These are phyloP conservation scores for Nicotiana tabacum DNA, from an alignment of 257 asterid genomes.

Conservation along the genomic window DNA sequence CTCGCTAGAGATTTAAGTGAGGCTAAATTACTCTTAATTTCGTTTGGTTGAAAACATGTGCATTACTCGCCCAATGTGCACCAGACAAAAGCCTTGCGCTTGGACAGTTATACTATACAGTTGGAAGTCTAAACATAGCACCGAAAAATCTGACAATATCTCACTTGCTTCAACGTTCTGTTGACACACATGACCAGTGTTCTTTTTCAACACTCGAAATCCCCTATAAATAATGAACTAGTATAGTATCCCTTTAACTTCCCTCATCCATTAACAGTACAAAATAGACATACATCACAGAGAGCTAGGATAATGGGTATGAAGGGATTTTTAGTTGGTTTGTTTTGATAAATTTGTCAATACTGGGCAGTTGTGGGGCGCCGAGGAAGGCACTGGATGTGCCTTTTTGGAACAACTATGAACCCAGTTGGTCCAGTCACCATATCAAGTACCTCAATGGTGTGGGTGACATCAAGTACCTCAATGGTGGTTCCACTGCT, in stretches of 20 bases:
- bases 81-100: neutral
- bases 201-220: neutral
- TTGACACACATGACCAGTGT: neutral
- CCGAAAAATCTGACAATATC: neutral
- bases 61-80: conserved; percentile 1
- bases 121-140: neutral
- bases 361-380: conserved; percentile 13
- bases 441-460: conserved; percentile 33
- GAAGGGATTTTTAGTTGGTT: neutral
- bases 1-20: no score
- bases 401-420: conserved; percentile 27
- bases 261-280: neutral
- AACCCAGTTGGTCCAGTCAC: conserved; percentile 29
- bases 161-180: neutral
- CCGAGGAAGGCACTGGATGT: conserved; percentile 29
- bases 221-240: neutral
- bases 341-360: conserved; percentile 13
- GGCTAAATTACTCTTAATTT: no score
- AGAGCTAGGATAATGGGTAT: neutral
- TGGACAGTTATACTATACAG: neutral
- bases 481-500: conserved; percentile 17
- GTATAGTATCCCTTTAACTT: neutral
- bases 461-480: conserved; percentile 20
- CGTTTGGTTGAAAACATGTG: conserved; percentile 2
- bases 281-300: neutral